Evolutionary conservation across 768 basidiomycete species (phyloP).

Genomic region (Collybiopsis luxurians): DNA sequence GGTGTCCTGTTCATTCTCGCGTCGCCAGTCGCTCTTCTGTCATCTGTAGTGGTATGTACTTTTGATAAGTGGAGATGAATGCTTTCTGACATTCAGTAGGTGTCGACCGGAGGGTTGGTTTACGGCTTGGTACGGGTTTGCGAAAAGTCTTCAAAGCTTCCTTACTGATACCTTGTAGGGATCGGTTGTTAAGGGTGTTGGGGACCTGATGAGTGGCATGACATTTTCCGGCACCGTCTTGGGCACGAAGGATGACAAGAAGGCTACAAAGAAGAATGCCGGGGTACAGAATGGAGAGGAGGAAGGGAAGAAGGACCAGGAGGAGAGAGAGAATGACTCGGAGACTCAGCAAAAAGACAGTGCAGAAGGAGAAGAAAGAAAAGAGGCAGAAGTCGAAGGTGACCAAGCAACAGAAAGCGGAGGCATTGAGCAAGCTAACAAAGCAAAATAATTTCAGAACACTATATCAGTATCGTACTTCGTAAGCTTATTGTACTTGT

Average conservation of each 20-base stretch:
- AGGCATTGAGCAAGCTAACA: not conserved
- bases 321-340: not conserved
- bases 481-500: too few species aligned
- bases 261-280: not conserved
- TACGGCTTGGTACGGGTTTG: not conserved
- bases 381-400: not conserved
- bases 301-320: slow-evolving; percentile 1
- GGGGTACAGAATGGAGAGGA: not conserved
- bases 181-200: not conserved
- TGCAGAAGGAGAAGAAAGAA: not conserved
- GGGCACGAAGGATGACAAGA: slow-evolving; percentile 1
- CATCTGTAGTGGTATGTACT: not conserved
- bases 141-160: not conserved
- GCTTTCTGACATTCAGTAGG: not conserved
- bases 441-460: not conserved
- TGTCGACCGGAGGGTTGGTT: not conserved
- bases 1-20: slow-evolving; percentile 1
- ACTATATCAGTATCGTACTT: too few species aligned
- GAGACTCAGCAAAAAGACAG: not conserved
- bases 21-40: not conserved
- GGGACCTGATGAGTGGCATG: slow-evolving; percentile 6
- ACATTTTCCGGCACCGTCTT: slow-evolving; percentile 1
- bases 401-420: not conserved
- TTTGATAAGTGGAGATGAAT: not conserved
- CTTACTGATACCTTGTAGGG: not conserved